These are phyloP conservation scores for Russula sp. DNA, from an alignment of 768 basidiomycete genomes.

Conservation along the genomic window DNA sequence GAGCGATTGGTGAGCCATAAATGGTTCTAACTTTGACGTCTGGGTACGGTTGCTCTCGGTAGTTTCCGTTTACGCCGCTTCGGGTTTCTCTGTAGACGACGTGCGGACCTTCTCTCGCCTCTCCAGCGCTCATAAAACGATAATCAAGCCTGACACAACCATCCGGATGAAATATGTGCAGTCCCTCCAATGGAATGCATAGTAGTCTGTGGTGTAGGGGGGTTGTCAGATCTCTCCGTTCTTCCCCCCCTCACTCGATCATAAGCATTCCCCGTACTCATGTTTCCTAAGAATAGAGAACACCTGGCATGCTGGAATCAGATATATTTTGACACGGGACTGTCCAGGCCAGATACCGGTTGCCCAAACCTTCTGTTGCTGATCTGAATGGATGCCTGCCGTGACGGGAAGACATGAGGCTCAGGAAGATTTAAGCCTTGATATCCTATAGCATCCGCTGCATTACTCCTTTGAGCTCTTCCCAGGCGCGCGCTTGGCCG, in stretches of 20 bases:
- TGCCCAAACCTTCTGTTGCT: conserved; percentile 24
- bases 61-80: conserved; percentile 7
- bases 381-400: conserved; percentile 21
- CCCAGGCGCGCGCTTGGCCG: conserved; percentile 4
- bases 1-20: conserved; percentile 2
- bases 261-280: not conserved
- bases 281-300: conserved; percentile 1
- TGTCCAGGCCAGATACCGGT: conserved; percentile 18
- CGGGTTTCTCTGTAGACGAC: not conserved
- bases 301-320: not conserved
- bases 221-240: not conserved
- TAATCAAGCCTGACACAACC: not conserved
- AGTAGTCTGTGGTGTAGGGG: not conserved
- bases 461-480: conserved; percentile 18
- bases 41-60: conserved; percentile 1
- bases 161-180: not conserved
- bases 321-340: not conserved
- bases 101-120: not conserved
- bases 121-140: not conserved
- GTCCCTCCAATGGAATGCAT: not conserved
- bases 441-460: conserved; percentile 14
- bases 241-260: conserved; percentile 7
- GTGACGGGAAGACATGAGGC: conserved; percentile 16
- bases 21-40: conserved; percentile 3
- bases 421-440: conserved; percentile 15